A percentile compares a stretch with the other conserved stretches of the same genome.
Conservation (phyloP, 2,329 filamentous ascomycete species). For the Nigrograna mackinnonii region DNA sequence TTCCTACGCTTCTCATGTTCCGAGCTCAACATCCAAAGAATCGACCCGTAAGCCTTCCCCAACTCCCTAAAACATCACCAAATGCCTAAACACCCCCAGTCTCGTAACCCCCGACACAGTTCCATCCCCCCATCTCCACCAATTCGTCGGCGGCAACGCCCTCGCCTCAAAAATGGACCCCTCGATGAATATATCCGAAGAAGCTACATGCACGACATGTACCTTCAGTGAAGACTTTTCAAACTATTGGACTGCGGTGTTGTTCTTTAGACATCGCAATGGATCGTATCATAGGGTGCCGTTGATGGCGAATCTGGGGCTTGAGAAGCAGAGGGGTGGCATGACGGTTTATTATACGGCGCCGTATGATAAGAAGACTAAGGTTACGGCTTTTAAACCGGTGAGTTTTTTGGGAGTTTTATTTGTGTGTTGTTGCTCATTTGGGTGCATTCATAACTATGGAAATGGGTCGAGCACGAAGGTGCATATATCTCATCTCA, state of each 20-base stretch:
- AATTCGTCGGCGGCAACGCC: conserved; percentile 16
- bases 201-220: conserved; percentile 4
- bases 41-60: conserved; percentile 8
- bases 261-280: conserved; percentile 15
- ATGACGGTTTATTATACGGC: conserved; percentile 10
- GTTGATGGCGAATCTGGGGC: conserved; percentile 10
- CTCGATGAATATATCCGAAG: not conserved
- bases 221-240: conserved; percentile 2
- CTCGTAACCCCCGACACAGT: conserved; percentile 24
- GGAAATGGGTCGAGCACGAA: no score
- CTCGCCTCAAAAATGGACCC: conserved; percentile 6
- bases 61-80: not conserved
- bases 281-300: conserved; percentile 16
- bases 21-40: conserved; percentile 13
- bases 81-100: not conserved
- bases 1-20: conserved; percentile 13
- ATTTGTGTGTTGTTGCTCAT: no score
- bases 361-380: conserved; percentile 21
- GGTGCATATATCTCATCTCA: no score
- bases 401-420: no score
- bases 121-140: conserved; percentile 14
- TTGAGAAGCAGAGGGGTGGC: conserved; percentile 4
- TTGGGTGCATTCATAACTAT: no score
- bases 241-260: conserved; percentile 17
- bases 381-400: conserved; percentile 7